Evolutionary conservation across 2,329 filamentous ascomycete genomes (phyloP).

Genomic region (Ascocoryne sarcoides): DNA sequence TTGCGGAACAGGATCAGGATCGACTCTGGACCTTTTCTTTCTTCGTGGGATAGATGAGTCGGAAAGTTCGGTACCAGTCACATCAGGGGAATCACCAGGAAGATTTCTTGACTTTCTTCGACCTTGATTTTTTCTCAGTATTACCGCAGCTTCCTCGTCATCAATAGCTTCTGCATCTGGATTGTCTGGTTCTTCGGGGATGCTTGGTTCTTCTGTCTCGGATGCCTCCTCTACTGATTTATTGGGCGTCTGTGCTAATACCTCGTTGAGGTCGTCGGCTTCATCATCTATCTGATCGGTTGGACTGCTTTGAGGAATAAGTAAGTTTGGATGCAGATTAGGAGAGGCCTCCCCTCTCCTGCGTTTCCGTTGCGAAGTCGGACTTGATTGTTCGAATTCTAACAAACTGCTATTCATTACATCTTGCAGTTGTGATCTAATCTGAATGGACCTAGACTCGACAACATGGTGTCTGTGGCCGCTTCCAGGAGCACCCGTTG

Average conservation of each 20-base stretch:
- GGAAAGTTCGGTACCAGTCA: slow-evolving; percentile 30
- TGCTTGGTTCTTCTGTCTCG: slow-evolving; percentile 28
- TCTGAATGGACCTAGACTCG: too few species aligned
- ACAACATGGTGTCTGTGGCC: slow-evolving; percentile 38
- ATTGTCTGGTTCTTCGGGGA: slow-evolving; percentile 15
- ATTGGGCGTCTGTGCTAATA: slow-evolving; percentile 22
- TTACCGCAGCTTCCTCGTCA: slow-evolving; percentile 29
- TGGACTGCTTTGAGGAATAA: neutral
- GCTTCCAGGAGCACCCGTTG: slow-evolving; percentile 45
- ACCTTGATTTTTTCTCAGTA: slow-evolving; percentile 32
- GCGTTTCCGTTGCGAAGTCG: slow-evolving; percentile 17
- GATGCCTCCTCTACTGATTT: neutral
- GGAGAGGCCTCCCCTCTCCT: slow-evolving; percentile 8
- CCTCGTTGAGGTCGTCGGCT: slow-evolving; percentile 23
- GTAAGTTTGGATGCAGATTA: slow-evolving; percentile 2
- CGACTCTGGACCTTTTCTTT: slow-evolving; percentile 8
- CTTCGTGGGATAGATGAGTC: slow-evolving; percentile 5
- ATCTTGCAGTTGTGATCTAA: slow-evolving; percentile 11
- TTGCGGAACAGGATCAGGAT: slow-evolving; percentile 15
- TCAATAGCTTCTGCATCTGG: slow-evolving; percentile 26
- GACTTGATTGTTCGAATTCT: slow-evolving; percentile 8
- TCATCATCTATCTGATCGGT: neutral
- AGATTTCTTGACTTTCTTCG: slow-evolving; percentile 22
- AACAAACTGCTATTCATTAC: slow-evolving; percentile 7
- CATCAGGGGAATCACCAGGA: slow-evolving; percentile 28